Evolutionary conservation across 2,329 filamentous ascomycete genomes (phyloP).

Genomic region (Talaromyces sp.): DNA sequence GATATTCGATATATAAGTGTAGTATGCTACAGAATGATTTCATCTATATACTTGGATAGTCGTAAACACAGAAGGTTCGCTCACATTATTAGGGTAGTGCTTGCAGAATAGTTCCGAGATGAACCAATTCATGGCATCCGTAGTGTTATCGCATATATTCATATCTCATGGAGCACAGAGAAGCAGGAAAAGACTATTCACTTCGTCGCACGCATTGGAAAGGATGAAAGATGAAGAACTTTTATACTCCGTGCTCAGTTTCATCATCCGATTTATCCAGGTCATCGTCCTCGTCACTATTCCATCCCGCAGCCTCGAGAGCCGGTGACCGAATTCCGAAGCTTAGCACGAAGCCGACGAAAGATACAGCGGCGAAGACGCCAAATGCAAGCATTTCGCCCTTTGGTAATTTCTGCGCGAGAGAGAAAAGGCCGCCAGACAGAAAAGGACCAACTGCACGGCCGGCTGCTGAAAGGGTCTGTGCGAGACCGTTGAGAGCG

Average conservation of each 20-base stretch:
- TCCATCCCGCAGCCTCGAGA: constrained; percentile 58
- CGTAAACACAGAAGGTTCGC: not conserved
- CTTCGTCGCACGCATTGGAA: not conserved
- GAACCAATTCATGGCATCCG: too few species aligned
- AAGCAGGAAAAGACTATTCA: not conserved
- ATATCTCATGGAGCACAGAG: not conserved
- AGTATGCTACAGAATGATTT: not conserved
- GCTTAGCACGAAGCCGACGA: constrained; percentile 74
- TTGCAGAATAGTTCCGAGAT: not conserved
- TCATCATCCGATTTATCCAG: constrained; percentile 48
- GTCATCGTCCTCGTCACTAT: constrained; percentile 33
- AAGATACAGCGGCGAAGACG: constrained; percentile 76
- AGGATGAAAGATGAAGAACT: not conserved
- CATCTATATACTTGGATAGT: not conserved
- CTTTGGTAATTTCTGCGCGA: constrained; percentile 66
- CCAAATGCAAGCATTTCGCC: constrained; percentile 85
- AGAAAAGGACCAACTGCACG: constrained; percentile 84
- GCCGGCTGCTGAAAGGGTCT: constrained; percentile 87
- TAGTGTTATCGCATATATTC: not conserved
- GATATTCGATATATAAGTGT: not conserved
- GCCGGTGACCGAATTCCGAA: constrained; percentile 67
- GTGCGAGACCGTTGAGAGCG: constrained; percentile 86
- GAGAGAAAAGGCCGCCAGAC: constrained; percentile 79
- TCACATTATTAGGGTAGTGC: not conserved
- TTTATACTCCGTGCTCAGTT: constrained; percentile 25